Percentiles rank a stretch among this genome's conserved stretches.
Evolutionary conservation across 2,329 filamentous ascomycete species (phyloP).

Genomic region (Daldinia sp.): DNA sequence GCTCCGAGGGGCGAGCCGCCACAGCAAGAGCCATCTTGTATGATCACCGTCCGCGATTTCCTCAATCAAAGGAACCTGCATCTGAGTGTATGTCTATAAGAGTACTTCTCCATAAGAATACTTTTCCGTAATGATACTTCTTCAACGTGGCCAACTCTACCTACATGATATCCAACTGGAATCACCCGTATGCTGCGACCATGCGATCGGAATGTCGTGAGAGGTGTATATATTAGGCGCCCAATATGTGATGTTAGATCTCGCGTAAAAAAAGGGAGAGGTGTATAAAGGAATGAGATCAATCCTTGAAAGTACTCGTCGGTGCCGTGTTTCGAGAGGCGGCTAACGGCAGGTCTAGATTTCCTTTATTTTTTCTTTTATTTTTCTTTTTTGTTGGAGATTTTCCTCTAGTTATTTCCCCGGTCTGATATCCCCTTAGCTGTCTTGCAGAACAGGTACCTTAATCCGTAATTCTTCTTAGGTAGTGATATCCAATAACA

Average conservation of each 20-base stretch:
- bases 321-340: slow-evolving; percentile 1
- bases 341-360: slow-evolving; percentile 19
- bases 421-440: neutral
- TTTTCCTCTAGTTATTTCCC: neutral
- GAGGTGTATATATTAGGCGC: slow-evolving; percentile 1
- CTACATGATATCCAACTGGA: slow-evolving; percentile 3
- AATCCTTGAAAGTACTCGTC: slow-evolving; percentile 11
- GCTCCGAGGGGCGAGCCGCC: neutral
- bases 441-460: slow-evolving; percentile 8
- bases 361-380: slow-evolving; percentile 9
- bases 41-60: neutral
- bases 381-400: slow-evolving; percentile 16
- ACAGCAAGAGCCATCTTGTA: slow-evolving; percentile 4
- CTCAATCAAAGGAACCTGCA: slow-evolving; percentile 4
- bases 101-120: neutral
- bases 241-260: slow-evolving; percentile 1
- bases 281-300: slow-evolving; percentile 5
- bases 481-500: slow-evolving; percentile 29
- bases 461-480: slow-evolving; percentile 15
- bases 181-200: neutral
- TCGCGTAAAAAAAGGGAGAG: neutral
- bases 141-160: neutral
- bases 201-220: neutral
- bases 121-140: neutral
- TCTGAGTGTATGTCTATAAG: neutral